phyloP scores from a whole-genome alignment of 768 basidiomycete species.

The Amanita pseudoporphyria region DNA sequence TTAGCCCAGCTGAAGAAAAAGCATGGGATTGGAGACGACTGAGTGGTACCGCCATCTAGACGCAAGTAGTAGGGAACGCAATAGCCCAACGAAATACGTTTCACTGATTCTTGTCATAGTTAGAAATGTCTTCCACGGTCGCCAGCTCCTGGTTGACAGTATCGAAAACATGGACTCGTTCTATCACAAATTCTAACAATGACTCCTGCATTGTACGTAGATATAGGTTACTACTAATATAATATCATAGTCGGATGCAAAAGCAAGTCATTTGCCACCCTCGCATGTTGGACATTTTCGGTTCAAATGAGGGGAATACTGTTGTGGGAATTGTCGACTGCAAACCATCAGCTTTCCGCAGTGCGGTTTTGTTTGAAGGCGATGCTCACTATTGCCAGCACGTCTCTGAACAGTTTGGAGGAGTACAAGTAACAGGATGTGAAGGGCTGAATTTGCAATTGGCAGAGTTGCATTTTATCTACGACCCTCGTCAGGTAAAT shows the following conservation, averaged over 20 bases:
- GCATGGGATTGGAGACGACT: conserved; percentile 76
- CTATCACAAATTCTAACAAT: not conserved
- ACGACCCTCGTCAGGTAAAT: not conserved
- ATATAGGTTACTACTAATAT: conserved; percentile 3
- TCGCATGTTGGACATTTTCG: conserved; percentile 46
- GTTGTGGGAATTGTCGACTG: conserved; percentile 56
- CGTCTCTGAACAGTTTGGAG: conserved; percentile 40
- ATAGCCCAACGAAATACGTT: not conserved
- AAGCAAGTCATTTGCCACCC: not conserved
- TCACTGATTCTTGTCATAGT: not conserved
- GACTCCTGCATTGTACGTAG: conserved; percentile 4
- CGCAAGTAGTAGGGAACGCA: not conserved
- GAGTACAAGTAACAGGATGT: conserved; percentile 40
- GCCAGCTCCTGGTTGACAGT: not conserved
- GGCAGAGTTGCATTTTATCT: conserved; percentile 55
- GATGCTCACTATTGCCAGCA: conserved; percentile 66
- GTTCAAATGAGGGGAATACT: conserved; percentile 59
- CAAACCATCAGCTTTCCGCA: conserved; percentile 13
- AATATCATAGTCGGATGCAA: not conserved
- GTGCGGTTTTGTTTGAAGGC: not conserved
- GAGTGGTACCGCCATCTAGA: conserved; percentile 16
- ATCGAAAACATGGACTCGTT: not conserved
- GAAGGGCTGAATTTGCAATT: conserved; percentile 56
- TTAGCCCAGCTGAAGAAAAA: conserved; percentile 78
- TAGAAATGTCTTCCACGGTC: no score